Conservation (phyloP, 441 rosid genomes). For the Corymbia calophylla region DNA sequence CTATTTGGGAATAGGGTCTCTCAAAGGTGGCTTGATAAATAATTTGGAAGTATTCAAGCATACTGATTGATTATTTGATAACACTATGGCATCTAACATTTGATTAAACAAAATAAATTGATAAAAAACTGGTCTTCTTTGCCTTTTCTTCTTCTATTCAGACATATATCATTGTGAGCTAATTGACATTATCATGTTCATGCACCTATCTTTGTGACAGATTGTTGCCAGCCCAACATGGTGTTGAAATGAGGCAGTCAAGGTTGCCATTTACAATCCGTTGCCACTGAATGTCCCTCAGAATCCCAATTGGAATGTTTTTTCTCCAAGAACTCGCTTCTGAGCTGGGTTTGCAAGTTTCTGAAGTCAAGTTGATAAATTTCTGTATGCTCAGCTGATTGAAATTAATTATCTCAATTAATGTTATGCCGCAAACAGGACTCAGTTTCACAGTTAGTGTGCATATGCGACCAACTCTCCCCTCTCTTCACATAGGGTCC, state of each 20-base stretch:
- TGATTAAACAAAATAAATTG: neutral
- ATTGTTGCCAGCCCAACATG: slow-evolving; percentile 66
- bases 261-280: slow-evolving; percentile 79
- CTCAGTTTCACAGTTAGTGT: neutral
- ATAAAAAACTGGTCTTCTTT: neutral
- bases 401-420: slow-evolving; percentile 51
- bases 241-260: slow-evolving; percentile 66
- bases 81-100: neutral
- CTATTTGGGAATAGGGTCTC: slow-evolving; percentile 29
- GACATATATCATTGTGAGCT: neutral
- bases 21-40: neutral
- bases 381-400: slow-evolving; percentile 18
- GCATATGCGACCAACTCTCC: slow-evolving; percentile 28
- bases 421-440: neutral
- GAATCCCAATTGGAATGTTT: slow-evolving; percentile 44
- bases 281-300: slow-evolving; percentile 75
- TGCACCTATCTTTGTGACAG: slow-evolving; percentile 27
- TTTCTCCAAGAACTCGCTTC: slow-evolving; percentile 59
- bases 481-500: neutral
- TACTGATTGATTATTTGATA: neutral
- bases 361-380: neutral
- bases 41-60: neutral
- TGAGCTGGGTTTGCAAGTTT: slow-evolving; percentile 52
- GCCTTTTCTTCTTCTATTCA: neutral
- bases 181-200: slow-evolving; percentile 2